Conservation (phyloP, 345 rosid genomes). For the Eutrema yunnanense region DNA sequence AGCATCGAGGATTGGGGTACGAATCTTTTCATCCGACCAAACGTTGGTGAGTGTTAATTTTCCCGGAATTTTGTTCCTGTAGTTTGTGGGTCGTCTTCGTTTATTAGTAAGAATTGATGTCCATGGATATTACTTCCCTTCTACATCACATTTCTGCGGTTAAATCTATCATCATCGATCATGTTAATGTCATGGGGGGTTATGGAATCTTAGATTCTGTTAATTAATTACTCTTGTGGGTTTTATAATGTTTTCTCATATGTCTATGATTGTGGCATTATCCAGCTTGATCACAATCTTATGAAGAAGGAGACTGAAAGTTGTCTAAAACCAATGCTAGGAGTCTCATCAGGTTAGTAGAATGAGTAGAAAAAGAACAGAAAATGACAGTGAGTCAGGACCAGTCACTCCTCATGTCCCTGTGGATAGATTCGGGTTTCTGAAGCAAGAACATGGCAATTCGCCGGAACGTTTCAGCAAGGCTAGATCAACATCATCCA, state of each 20-base stretch:
- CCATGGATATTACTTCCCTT: not conserved
- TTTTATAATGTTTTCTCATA: conserved; percentile 1
- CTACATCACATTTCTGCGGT: not conserved
- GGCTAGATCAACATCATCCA: conserved; percentile 31
- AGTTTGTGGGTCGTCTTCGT: not conserved
- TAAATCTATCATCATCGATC: too few relatives aligned
- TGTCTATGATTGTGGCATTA: not conserved
- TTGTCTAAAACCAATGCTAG: conserved; percentile 1
- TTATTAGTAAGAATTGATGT: not conserved
- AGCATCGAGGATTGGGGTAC: not conserved
- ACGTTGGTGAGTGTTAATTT: not conserved
- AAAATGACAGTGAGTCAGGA: conserved; percentile 55
- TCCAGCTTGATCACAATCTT: conserved; percentile 23
- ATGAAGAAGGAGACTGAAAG: conserved; percentile 16
- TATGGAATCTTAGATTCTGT: not conserved
- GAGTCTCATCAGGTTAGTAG: conserved; percentile 26
- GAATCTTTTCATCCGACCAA: not conserved
- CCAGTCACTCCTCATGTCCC: conserved; percentile 48
- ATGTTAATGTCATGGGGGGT: not conserved
- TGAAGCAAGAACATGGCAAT: conserved; percentile 58
- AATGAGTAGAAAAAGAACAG: conserved; percentile 67
- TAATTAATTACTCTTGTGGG: not conserved
- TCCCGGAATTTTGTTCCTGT: not conserved
- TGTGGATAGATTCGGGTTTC: conserved; percentile 66
- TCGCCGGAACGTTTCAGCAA: conserved; percentile 37